Evolutionary conservation across 805 yeast species (phyloP).

Genomic region (Clavispora fructus): DNA sequence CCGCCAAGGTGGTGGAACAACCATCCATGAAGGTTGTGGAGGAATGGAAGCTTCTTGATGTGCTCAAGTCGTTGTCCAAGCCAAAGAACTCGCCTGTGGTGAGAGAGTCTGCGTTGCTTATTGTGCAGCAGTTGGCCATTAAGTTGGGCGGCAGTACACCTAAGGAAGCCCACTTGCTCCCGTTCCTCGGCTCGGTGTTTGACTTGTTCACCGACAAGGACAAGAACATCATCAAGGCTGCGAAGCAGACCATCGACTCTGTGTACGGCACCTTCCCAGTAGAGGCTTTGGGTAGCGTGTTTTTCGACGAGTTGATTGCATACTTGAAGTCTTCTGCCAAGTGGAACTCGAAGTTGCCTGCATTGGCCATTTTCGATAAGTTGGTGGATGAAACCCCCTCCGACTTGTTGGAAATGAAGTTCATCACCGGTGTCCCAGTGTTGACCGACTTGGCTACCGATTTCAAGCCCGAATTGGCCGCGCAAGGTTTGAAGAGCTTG

Average conservation of each 20-base stretch:
- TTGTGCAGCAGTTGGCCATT: conserved; percentile 54
- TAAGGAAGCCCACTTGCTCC: conserved; percentile 67
- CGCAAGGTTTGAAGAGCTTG: conserved; percentile 71
- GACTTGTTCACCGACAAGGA: conserved; percentile 86
- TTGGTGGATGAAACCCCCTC: conserved; percentile 75
- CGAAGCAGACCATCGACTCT: conserved; percentile 72
- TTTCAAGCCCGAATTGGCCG: conserved; percentile 92
- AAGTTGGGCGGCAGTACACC: conserved; percentile 66
- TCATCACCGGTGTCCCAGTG: conserved; percentile 74
- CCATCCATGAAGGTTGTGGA: conserved; percentile 37
- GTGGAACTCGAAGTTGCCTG: conserved; percentile 87
- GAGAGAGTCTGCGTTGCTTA: conserved; percentile 70
- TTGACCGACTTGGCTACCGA: conserved; percentile 89
- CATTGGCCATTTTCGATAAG: conserved; percentile 67
- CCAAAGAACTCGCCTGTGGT: conserved; percentile 68
- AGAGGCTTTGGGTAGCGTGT: conserved; percentile 71
- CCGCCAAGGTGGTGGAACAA: conserved; percentile 44
- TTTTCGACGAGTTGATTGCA: conserved; percentile 54
- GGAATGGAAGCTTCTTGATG: conserved; percentile 63
- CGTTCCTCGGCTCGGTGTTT: conserved; percentile 56
- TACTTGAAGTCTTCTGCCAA: conserved; percentile 81
- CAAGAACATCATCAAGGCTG: conserved; percentile 76
- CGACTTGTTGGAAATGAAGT: conserved; percentile 78
- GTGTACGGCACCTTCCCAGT: conserved; percentile 65
- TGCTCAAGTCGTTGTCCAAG: conserved; percentile 61